phyloP scores from a whole-genome alignment of 2,329 filamentous ascomycete species.

The Ophiobolus disseminans region DNA sequence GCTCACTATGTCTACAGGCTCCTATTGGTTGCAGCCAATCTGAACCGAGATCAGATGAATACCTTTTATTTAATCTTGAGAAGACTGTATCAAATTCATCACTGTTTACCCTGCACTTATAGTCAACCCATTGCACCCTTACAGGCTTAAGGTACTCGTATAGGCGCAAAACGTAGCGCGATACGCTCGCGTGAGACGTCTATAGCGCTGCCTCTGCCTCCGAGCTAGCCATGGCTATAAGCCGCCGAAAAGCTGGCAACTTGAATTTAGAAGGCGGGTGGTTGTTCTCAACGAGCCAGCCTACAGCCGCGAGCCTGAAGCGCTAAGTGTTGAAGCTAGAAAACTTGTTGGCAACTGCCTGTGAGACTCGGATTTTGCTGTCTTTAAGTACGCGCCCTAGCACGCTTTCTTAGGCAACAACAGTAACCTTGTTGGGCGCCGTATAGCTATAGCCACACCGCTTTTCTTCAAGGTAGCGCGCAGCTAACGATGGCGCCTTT shows the following conservation, averaged over 20 bases:
- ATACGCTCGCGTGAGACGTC: not conserved
- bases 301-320: not conserved
- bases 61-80: no score
- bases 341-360: not conserved
- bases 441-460: not conserved
- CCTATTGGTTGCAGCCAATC: no score
- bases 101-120: no score
- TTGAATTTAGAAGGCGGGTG: constrained; percentile 1
- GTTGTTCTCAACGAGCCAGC: constrained; percentile 1
- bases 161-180: not conserved
- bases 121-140: no score
- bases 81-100: no score
- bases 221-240: not conserved
- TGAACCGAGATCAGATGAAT: no score
- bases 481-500: not conserved
- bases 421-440: not conserved
- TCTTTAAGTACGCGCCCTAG: not conserved
- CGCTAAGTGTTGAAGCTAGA: not conserved
- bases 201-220: not conserved
- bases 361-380: not conserved
- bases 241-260: not conserved
- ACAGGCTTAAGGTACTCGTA: not conserved
- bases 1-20: no score
- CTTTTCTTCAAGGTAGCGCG: not conserved
- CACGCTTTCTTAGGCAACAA: not conserved